phyloP scores from a whole-genome alignment of 2,329 filamentous ascomycete genomes.

The Pseudogymnoascus pannorum region DNA sequence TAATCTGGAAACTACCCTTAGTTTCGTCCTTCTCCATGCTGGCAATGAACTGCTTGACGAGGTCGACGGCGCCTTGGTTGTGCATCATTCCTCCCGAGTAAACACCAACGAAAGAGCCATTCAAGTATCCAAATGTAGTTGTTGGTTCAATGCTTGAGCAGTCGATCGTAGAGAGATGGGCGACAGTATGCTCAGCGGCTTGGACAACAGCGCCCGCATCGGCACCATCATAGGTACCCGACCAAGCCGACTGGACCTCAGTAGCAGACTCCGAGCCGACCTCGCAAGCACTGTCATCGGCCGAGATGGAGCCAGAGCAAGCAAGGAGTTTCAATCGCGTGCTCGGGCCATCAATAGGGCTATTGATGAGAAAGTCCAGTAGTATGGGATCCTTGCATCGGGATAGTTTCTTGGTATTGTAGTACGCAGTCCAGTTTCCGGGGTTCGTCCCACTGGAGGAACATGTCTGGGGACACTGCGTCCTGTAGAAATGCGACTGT shows the following conservation, averaged over 20 bases:
- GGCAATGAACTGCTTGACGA: background rate
- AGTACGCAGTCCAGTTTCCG: background rate
- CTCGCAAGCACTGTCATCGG: background rate
- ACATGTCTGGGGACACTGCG: background rate
- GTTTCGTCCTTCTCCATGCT: background rate
- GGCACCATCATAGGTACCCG: background rate
- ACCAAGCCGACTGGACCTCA: background rate
- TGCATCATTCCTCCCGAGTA: background rate
- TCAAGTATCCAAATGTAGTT: background rate
- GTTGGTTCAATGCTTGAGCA: background rate
- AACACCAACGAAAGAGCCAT: background rate
- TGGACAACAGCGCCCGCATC: background rate
- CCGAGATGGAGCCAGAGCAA: background rate
- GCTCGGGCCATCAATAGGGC: background rate
- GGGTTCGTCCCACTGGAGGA: background rate
- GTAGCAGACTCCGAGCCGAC: background rate
- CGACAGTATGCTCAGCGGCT: background rate
- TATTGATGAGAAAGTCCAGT: background rate
- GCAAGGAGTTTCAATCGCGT: background rate
- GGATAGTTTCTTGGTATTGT: background rate
- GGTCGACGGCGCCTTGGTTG: background rate
- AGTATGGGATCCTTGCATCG: background rate
- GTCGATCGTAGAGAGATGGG: background rate
- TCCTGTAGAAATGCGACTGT: background rate
- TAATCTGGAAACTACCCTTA: background rate